Conservation (phyloP, 495 filamentous ascomycete species). For the Hypoxylon trugodes region DNA sequence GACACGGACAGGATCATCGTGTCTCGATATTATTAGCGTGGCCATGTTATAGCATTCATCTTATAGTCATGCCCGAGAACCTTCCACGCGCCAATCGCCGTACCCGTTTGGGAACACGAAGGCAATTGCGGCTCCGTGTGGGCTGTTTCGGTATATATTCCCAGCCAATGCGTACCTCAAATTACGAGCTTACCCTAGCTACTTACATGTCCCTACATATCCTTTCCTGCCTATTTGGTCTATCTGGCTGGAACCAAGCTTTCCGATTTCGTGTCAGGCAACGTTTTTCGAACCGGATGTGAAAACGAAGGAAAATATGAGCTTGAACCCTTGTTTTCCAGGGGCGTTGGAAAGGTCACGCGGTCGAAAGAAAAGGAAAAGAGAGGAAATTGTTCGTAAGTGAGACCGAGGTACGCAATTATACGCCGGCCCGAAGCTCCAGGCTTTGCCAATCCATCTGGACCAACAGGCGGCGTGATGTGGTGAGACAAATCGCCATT, state of each 20-base stretch:
- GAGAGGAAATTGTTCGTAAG: not conserved
- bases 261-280: conserved; percentile 20
- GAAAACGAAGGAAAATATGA: not conserved
- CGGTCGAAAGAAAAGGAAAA: not conserved
- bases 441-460: conserved; percentile 4
- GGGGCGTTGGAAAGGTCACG: conserved; percentile 21
- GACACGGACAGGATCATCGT: conserved; percentile 36
- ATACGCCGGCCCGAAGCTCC: conserved; percentile 7
- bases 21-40: conserved; percentile 41
- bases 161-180: conserved; percentile 16
- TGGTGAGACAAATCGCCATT: conserved; percentile 22
- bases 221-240: too few relatives aligned
- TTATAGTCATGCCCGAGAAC: conserved; percentile 15
- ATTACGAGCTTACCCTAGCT: conserved; percentile 8
- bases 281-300: too few relatives aligned
- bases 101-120: conserved; percentile 23
- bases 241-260: not conserved
- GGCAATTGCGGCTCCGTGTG: conserved; percentile 35
- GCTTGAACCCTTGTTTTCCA: too few relatives aligned
- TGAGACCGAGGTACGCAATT: conserved; percentile 4
- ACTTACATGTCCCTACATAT: too few relatives aligned
- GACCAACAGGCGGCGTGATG: not conserved
- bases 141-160: conserved; percentile 23
- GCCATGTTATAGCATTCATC: conserved; percentile 15
- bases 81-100: conserved; percentile 15